Evolutionary conservation across 768 basidiomycete genomes (phyloP).

Genomic region (Mycena galopus): DNA sequence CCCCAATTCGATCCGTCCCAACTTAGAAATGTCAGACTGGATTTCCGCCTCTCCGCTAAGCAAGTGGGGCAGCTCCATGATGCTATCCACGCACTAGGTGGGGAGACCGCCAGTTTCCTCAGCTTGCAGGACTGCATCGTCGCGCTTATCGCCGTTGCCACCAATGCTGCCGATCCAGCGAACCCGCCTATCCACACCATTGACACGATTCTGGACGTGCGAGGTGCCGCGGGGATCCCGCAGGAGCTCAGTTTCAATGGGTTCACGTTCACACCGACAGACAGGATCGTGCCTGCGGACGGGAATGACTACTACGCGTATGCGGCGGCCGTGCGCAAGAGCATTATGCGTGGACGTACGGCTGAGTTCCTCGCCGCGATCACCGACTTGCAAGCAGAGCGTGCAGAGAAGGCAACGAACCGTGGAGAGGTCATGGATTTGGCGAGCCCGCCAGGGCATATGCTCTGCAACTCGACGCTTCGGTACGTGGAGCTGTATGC

Average conservation of each 20-base stretch:
- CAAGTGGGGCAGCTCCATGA: constrained; percentile 15
- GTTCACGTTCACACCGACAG: constrained; percentile 20
- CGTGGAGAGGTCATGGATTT: constrained; percentile 27
- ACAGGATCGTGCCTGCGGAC: not conserved
- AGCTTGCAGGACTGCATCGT: constrained; percentile 21
- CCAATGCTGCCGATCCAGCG: constrained; percentile 14
- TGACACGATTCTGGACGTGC: constrained; percentile 24
- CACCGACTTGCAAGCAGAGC: constrained; percentile 8
- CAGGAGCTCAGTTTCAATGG: constrained; percentile 12
- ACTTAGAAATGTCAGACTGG: constrained; percentile 3
- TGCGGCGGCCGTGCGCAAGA: constrained; percentile 5
- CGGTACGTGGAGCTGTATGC: too few species aligned
- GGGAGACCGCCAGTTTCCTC: constrained; percentile 8
- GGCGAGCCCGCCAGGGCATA: constrained; percentile 23
- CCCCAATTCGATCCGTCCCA: constrained; percentile 15
- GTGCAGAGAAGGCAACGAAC: constrained; percentile 6
- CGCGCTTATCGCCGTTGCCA: constrained; percentile 20
- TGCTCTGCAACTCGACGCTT: constrained; percentile 20
- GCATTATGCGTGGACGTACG: constrained; percentile 10
- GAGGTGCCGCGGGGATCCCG: constrained; percentile 15
- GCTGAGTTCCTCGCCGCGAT: constrained; percentile 4
- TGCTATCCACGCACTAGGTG: constrained; percentile 18
- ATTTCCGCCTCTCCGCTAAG: constrained; percentile 5
- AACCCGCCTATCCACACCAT: constrained; percentile 17
- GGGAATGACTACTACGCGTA: constrained; percentile 16